phyloP scores from a whole-genome alignment of 2,329 filamentous ascomycete genomes.

The Didymella keratinophila region DNA sequence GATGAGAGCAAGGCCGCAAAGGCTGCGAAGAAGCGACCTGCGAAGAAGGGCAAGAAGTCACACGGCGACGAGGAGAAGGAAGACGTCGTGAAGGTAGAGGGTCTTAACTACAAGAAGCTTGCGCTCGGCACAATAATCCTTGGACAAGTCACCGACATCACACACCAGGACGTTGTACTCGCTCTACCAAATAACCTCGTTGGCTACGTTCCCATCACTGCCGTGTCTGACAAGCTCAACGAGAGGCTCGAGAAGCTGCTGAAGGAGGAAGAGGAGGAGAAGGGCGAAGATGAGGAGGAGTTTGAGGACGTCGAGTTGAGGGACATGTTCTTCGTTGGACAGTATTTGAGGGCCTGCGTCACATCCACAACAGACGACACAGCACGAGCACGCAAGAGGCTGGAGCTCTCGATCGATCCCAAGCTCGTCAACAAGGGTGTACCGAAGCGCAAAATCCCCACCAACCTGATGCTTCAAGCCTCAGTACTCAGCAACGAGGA shows the following conservation, averaged over 20 bases:
- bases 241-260: slow-evolving; percentile 73
- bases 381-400: slow-evolving; percentile 76
- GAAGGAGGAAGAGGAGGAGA: slow-evolving; percentile 67
- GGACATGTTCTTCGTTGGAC: slow-evolving; percentile 79
- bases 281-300: slow-evolving; percentile 58
- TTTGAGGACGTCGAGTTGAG: slow-evolving; percentile 73
- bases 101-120: slow-evolving; percentile 89
- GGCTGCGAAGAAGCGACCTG: slow-evolving; percentile 63
- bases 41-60: slow-evolving; percentile 52
- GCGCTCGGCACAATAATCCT: slow-evolving; percentile 86
- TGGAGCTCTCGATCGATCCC: slow-evolving; percentile 87
- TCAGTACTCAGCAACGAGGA: slow-evolving; percentile 93
- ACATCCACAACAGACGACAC: slow-evolving; percentile 76
- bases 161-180: slow-evolving; percentile 77
- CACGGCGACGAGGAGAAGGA: slow-evolving; percentile 55
- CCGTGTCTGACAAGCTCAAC: slow-evolving; percentile 83
- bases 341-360: slow-evolving; percentile 87
- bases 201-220: slow-evolving; percentile 89
- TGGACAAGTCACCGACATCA: slow-evolving; percentile 84
- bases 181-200: slow-evolving; percentile 91
- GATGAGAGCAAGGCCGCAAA: slow-evolving; percentile 52
- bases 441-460: slow-evolving; percentile 73
- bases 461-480: slow-evolving; percentile 83
- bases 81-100: slow-evolving; percentile 74
- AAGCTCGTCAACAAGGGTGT: slow-evolving; percentile 79